phyloP scores from a whole-genome alignment of 192 early-diverging fungal species.

The Pecoramyces ruminantium region DNA sequence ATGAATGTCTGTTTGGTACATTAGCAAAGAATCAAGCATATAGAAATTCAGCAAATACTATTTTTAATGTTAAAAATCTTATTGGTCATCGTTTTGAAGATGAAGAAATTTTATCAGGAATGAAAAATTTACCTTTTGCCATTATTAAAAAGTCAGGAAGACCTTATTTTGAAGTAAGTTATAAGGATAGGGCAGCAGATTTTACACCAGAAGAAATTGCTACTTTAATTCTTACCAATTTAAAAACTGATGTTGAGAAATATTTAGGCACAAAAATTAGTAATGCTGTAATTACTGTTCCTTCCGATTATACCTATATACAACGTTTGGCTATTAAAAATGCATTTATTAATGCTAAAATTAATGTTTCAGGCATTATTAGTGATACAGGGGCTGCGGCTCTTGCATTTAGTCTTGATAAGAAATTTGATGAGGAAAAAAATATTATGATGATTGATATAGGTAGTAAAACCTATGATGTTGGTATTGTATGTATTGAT shows the following conservation, averaged over 20 bases:
- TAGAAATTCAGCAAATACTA: slow-evolving; percentile 95
- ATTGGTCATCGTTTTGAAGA: slow-evolving; percentile 89
- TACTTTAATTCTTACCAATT: slow-evolving; percentile 91
- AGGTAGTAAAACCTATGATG: slow-evolving; percentile 94
- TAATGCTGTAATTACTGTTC: slow-evolving; percentile 93
- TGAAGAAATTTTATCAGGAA: slow-evolving; percentile 86
- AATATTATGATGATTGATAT: slow-evolving; percentile 96
- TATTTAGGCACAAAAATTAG: slow-evolving; percentile 64
- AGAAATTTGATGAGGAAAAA: slow-evolving; percentile 72
- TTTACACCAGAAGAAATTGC: slow-evolving; percentile 96
- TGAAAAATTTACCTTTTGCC: slow-evolving; percentile 99
- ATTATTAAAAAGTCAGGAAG: slow-evolving; percentile 72
- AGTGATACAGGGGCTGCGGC: slow-evolving; percentile 98
- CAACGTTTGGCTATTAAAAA: slow-evolving; percentile 99
- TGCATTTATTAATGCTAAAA: slow-evolving; percentile 81
- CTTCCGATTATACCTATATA: slow-evolving; percentile 95
- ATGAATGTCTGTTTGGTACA: slow-evolving; percentile 94
- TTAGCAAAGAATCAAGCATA: slow-evolving; percentile 98
- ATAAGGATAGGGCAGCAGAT: slow-evolving; percentile 88
- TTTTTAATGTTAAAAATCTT: slow-evolving; percentile 95
- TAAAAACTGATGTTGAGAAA: slow-evolving; percentile 88
- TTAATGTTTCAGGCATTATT: slow-evolving; percentile 98
- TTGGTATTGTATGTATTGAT: slow-evolving; percentile 87
- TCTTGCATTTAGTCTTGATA: slow-evolving; percentile 97
- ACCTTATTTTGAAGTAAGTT: slow-evolving; percentile 78